Evolutionary conservation across 2,329 filamentous ascomycete genomes (phyloP).

Genomic region (Microsporum audouinii): DNA sequence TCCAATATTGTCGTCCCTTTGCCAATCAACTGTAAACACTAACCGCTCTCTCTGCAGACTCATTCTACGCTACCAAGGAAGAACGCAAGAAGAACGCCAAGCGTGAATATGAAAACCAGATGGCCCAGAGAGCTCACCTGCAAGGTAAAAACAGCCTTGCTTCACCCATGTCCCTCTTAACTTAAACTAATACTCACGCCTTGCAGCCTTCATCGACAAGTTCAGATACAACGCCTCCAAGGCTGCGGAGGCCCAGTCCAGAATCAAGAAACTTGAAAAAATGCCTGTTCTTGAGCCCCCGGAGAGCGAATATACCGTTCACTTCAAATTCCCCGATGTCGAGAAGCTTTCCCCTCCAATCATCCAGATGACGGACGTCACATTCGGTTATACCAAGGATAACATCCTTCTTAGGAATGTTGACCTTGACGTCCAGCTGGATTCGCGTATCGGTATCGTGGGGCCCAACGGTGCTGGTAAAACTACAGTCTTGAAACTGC

Average conservation of each 20-base stretch:
- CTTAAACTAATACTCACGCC: not conserved
- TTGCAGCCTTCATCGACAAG: constrained; percentile 84
- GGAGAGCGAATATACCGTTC: constrained; percentile 87
- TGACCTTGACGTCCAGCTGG: constrained; percentile 91
- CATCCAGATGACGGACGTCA: constrained; percentile 88
- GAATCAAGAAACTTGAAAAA: constrained; percentile 97
- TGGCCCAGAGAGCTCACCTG: constrained; percentile 82
- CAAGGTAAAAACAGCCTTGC: constrained; percentile 43
- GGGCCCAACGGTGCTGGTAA: constrained; percentile 98
- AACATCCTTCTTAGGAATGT: constrained; percentile 72
- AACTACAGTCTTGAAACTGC: constrained; percentile 94
- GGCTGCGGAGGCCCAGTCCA: constrained; percentile 92
- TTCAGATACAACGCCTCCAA: constrained; percentile 99
- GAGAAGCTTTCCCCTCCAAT: constrained; percentile 96
- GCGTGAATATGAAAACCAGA: constrained; percentile 97
- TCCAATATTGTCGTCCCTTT: not conserved
- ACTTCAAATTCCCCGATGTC: constrained; percentile 95
- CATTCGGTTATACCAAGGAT: constrained; percentile 76
- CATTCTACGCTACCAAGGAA: constrained; percentile 94
- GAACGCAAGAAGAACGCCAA: constrained; percentile 93
- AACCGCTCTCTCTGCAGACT: constrained; percentile 41
- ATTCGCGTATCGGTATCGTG: constrained; percentile 98
- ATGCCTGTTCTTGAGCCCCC: constrained; percentile 88
- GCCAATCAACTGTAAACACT: constrained; percentile 6
- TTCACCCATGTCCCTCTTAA: not conserved